Evolutionary conservation across 2,329 filamentous ascomycete species (phyloP).

Genomic region (Dichotomopilus funicola): DNA sequence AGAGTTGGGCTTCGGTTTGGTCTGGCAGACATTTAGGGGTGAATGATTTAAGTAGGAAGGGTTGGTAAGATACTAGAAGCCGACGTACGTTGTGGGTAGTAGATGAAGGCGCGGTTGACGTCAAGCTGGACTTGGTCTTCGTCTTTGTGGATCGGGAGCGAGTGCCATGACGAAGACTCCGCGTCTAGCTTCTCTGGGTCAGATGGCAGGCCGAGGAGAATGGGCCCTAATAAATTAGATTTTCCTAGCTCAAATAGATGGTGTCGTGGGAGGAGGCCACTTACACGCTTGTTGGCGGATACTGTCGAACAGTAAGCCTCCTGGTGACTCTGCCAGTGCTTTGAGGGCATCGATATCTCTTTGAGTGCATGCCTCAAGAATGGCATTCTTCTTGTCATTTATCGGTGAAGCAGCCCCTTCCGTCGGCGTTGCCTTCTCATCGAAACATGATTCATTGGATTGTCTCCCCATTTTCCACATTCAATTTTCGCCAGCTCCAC

Average conservation of each 20-base stretch:
- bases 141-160: slow-evolving; percentile 71
- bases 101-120: slow-evolving; percentile 93
- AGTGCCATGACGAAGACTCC: slow-evolving; percentile 42
- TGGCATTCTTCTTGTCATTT: slow-evolving; percentile 38
- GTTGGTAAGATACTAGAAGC: not conserved
- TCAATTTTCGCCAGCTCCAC: no score
- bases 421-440: slow-evolving; percentile 14
- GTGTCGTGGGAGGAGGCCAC: slow-evolving; percentile 31
- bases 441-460: not conserved
- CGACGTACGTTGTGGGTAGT: slow-evolving; percentile 76
- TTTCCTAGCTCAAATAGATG: not conserved
- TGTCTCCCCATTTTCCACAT: not conserved
- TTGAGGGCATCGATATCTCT: slow-evolving; percentile 52
- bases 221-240: slow-evolving; percentile 47
- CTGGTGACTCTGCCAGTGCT: slow-evolving; percentile 52
- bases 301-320: slow-evolving; percentile 61
- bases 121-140: slow-evolving; percentile 89
- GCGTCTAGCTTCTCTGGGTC: slow-evolving; percentile 20
- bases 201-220: slow-evolving; percentile 43
- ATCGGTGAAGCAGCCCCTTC: not conserved
- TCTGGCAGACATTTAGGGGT: slow-evolving; percentile 37
- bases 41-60: slow-evolving; percentile 4
- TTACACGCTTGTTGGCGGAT: slow-evolving; percentile 72
- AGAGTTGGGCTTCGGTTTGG: slow-evolving; percentile 61
- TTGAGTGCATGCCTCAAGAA: slow-evolving; percentile 54